Evolutionary conservation across 2,329 filamentous ascomycete genomes (phyloP).

Genomic region (Fusarium tanahbumbuense): DNA sequence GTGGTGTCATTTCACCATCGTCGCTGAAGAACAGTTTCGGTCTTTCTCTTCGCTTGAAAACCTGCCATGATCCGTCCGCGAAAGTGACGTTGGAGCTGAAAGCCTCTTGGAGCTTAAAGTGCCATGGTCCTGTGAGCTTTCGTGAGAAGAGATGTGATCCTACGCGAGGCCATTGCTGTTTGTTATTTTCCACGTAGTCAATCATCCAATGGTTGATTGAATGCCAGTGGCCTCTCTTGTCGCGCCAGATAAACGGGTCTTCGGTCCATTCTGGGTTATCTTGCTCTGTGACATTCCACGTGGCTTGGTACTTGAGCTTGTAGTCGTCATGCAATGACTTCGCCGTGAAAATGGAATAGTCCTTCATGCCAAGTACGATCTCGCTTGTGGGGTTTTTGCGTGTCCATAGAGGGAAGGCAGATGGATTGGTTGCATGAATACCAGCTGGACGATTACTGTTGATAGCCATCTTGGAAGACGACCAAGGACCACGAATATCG

Average conservation of each 20-base stretch:
- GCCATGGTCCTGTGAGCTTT: constrained; percentile 47
- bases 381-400: background rate
- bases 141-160: constrained; percentile 48
- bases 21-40: constrained; percentile 62
- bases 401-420: constrained; percentile 52
- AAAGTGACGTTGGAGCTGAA: constrained; percentile 48
- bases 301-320: constrained; percentile 15
- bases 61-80: constrained; percentile 54
- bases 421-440: constrained; percentile 54
- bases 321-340: background rate
- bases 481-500: constrained; percentile 36
- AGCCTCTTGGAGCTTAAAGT: constrained; percentile 44
- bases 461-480: constrained; percentile 16
- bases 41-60: constrained; percentile 59
- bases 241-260: constrained; percentile 51
- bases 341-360: constrained; percentile 26
- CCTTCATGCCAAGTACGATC: constrained; percentile 23
- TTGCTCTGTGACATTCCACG: constrained; percentile 29
- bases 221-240: constrained; percentile 50
- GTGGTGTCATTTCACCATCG: constrained; percentile 55
- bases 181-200: constrained; percentile 42
- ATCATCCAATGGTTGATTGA: constrained; percentile 50
- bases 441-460: constrained; percentile 23
- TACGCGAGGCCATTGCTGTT: constrained; percentile 46
- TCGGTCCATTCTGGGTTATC: constrained; percentile 40